These are phyloP conservation scores for Styphnolobium japonicum DNA, from an alignment of 306 rosid species.

Conservation along the genomic window DNA sequence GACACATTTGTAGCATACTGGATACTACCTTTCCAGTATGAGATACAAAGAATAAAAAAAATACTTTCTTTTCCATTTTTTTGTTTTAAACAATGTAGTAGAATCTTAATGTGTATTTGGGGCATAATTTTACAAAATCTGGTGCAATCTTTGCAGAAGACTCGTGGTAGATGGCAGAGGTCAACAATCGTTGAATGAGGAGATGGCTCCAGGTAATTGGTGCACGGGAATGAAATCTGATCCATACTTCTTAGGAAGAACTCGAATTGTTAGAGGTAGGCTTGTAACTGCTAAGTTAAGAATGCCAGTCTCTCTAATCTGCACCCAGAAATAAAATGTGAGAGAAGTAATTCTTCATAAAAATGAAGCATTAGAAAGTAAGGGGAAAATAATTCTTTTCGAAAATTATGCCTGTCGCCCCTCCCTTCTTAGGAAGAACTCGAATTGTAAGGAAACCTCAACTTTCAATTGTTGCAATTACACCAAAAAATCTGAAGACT, in stretches of 20 bases:
- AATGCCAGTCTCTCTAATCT: slow-evolving; percentile 28
- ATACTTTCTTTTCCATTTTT: slow-evolving; percentile 8
- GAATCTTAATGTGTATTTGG: slow-evolving; percentile 8
- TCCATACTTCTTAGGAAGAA: slow-evolving; percentile 12
- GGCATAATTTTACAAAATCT: slow-evolving; percentile 26
- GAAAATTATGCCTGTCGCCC: too few species aligned
- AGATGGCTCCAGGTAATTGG: slow-evolving; percentile 9
- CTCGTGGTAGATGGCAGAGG: not conserved
- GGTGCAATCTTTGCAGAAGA: slow-evolving; percentile 21
- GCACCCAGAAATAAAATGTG: slow-evolving; percentile 32
- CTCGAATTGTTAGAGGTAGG: slow-evolving; percentile 6
- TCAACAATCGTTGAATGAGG: slow-evolving; percentile 21
- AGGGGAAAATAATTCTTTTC: too few species aligned
- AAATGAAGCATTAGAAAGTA: too few species aligned
- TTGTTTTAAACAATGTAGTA: slow-evolving; percentile 22
- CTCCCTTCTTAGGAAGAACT: too few species aligned
- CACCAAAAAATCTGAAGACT: not conserved
- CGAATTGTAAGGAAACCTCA: too few species aligned
- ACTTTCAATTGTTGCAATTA: not conserved
- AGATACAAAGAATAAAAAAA: slow-evolving; percentile 39
- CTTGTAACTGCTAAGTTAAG: slow-evolving; percentile 12
- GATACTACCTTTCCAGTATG: slow-evolving; percentile 19
- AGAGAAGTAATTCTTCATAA: too few species aligned
- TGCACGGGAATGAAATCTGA: slow-evolving; percentile 9
- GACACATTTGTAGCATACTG: slow-evolving; percentile 32